Conservation (phyloP, 208 protist genomes). For the Trypanosoma boissoni region DNA sequence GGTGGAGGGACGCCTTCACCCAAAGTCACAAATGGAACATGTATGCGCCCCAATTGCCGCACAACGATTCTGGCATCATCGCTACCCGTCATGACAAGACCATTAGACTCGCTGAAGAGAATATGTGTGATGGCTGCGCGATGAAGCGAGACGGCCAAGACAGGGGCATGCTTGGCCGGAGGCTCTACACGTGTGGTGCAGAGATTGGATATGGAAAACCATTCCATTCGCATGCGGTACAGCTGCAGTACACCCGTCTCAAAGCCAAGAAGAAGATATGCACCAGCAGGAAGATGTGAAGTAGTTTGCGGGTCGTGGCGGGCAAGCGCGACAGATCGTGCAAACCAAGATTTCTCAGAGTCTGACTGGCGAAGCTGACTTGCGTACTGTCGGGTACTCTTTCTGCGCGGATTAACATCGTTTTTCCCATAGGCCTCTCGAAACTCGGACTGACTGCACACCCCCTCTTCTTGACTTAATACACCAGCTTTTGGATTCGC, state of each 20-base stretch:
- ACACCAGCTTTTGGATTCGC: too few species aligned
- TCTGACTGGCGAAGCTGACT: too few species aligned
- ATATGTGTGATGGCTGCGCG: constrained; percentile 49
- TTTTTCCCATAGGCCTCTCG: too few species aligned
- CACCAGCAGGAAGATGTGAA: constrained; percentile 22
- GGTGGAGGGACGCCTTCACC: constrained; percentile 27
- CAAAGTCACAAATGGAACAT: constrained; percentile 56
- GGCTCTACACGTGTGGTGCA: constrained; percentile 65
- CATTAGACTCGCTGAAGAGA: constrained; percentile 35
- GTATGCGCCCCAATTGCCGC: constrained; percentile 50
- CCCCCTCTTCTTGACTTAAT: too few species aligned
- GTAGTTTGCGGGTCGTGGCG: constrained; percentile 18
- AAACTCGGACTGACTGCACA: too few species aligned
- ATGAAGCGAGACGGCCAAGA: constrained; percentile 44
- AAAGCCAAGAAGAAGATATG: constrained; percentile 71
- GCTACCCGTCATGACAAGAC: constrained; percentile 65
- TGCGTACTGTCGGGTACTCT: too few species aligned
- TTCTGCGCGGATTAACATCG: too few species aligned
- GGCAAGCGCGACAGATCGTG: constrained; percentile 53
- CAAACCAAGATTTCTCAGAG: constrained; percentile 47
- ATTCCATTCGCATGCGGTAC: constrained; percentile 53
- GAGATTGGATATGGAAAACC: constrained; percentile 57
- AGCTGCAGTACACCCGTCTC: constrained; percentile 69
- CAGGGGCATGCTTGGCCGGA: constrained; percentile 41
- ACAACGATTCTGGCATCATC: constrained; percentile 71